Percentiles rank a stretch among this genome's conserved stretches.
Evolutionary conservation across 108 stramenopile species (phyloP).

Genomic region (Pseudonitzschia multistriata): DNA sequence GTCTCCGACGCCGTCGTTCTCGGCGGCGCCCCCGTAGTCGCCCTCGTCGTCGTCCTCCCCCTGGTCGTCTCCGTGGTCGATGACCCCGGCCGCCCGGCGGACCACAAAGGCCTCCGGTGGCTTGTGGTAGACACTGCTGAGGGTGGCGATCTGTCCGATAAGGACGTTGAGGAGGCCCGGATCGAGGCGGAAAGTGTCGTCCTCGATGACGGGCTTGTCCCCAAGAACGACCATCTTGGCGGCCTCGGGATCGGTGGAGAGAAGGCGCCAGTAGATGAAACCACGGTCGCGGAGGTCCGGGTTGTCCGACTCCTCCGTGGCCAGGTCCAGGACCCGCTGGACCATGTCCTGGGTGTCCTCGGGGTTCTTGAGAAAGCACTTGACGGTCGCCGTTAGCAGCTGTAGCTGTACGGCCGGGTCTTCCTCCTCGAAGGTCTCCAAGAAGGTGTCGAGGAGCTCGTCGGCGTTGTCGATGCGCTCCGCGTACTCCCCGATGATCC

Average conservation of each 20-base stretch:
- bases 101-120: constrained; percentile 98
- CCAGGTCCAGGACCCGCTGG: constrained; percentile 93
- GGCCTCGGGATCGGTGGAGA: constrained; percentile 96
- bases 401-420: constrained; percentile 96
- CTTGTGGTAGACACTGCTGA: constrained; percentile 97
- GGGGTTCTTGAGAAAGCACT: constrained; percentile 98
- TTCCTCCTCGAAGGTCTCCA: constrained; percentile 96
- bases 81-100: constrained; percentile 61
- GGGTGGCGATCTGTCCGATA: constrained; percentile 93
- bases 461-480: constrained; percentile 99
- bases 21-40: constrained; percentile 57
- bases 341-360: constrained; percentile 99
- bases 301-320: constrained; percentile 97
- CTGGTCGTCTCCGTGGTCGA: constrained; percentile 58
- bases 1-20: constrained; percentile 48
- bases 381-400: constrained; percentile 97
- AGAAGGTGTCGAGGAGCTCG: constrained; percentile 95
- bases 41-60: constrained; percentile 77
- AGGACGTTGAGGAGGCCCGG: constrained; percentile 88
- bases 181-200: constrained; percentile 96
- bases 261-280: constrained; percentile 98
- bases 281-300: constrained; percentile 98
- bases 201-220: constrained; percentile 98
- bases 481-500: constrained; percentile 99
- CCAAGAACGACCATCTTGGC: constrained; percentile 98